Conservation (phyloP, 495 filamentous ascomycete genomes). For the Cladorrhinum samala region DNA sequence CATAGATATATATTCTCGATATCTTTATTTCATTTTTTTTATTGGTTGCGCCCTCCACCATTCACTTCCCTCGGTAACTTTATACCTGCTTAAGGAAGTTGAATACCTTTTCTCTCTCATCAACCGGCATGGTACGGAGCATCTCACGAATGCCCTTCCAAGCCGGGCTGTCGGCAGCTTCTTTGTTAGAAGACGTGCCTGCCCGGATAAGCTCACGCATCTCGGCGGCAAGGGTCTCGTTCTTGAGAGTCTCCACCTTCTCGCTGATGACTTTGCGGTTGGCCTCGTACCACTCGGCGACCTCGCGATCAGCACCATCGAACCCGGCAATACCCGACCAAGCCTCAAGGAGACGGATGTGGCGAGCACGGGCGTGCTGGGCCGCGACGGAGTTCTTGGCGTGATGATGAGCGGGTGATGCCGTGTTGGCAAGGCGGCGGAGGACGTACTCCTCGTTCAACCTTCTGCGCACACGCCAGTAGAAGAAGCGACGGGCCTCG, state of each 20-base stretch:
- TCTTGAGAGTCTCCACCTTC: slow-evolving; percentile 75
- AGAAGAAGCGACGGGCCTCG: slow-evolving; percentile 95
- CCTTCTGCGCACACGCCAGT: slow-evolving; percentile 96
- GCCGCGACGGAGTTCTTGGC: slow-evolving; percentile 24
- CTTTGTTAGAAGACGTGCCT: slow-evolving; percentile 36
- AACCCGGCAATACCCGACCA: slow-evolving; percentile 74
- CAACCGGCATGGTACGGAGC: slow-evolving; percentile 75
- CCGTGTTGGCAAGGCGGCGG: slow-evolving; percentile 68
- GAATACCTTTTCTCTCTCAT: slow-evolving; percentile 79
- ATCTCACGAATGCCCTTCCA: slow-evolving; percentile 84
- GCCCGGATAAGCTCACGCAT: slow-evolving; percentile 68
- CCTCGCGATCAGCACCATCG: slow-evolving; percentile 68
- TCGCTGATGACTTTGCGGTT: slow-evolving; percentile 72
- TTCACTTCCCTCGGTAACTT: background rate
- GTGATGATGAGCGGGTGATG: slow-evolving; percentile 24
- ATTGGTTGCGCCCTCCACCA: background rate
- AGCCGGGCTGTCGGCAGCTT: slow-evolving; percentile 56
- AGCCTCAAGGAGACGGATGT: slow-evolving; percentile 64
- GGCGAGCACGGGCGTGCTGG: slow-evolving; percentile 48
- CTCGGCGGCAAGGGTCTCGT: slow-evolving; percentile 68
- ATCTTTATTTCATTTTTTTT: background rate
- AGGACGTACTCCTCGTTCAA: slow-evolving; percentile 95
- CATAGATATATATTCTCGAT: no score
- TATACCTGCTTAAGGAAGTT: slow-evolving; percentile 54
- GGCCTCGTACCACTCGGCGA: slow-evolving; percentile 96